Evolutionary conservation across 345 rosid genomes (phyloP).

Genomic region (Orychophragmus violaceus): DNA sequence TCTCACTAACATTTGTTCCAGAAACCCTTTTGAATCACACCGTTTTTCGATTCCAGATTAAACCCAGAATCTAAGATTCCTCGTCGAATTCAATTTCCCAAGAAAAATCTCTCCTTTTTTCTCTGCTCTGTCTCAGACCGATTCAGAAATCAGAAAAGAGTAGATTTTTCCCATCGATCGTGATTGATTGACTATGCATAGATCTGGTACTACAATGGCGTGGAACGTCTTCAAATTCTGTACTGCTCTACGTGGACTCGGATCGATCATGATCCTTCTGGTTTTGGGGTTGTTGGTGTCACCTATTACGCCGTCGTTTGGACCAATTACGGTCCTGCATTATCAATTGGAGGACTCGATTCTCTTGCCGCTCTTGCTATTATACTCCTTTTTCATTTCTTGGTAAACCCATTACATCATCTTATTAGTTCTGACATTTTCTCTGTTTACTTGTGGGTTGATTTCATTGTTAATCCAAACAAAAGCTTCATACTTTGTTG

Average conservation of each 20-base stretch:
- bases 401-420: slow-evolving; percentile 40
- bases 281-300: slow-evolving; percentile 94
- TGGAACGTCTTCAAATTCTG: slow-evolving; percentile 99
- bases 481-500: slow-evolving; percentile 1
- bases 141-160: slow-evolving; percentile 3
- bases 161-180: slow-evolving; percentile 1
- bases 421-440: not conserved
- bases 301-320: slow-evolving; percentile 88
- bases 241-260: slow-evolving; percentile 89
- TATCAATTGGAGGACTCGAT: slow-evolving; percentile 60
- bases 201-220: slow-evolving; percentile 95
- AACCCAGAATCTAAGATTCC: slow-evolving; percentile 4
- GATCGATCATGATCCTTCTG: slow-evolving; percentile 93
- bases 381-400: slow-evolving; percentile 66
- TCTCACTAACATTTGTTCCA: not conserved
- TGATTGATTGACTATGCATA: slow-evolving; percentile 56
- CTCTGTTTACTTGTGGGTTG: not conserved
- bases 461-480: not conserved
- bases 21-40: not conserved
- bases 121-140: not conserved
- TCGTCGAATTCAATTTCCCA: not conserved
- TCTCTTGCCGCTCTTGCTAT: slow-evolving; percentile 48
- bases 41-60: not conserved
- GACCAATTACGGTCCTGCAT: slow-evolving; percentile 77
- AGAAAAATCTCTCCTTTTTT: not conserved